Conservation (phyloP, 1,284 basidiomycete species). For the Ustilago lituana region DNA sequence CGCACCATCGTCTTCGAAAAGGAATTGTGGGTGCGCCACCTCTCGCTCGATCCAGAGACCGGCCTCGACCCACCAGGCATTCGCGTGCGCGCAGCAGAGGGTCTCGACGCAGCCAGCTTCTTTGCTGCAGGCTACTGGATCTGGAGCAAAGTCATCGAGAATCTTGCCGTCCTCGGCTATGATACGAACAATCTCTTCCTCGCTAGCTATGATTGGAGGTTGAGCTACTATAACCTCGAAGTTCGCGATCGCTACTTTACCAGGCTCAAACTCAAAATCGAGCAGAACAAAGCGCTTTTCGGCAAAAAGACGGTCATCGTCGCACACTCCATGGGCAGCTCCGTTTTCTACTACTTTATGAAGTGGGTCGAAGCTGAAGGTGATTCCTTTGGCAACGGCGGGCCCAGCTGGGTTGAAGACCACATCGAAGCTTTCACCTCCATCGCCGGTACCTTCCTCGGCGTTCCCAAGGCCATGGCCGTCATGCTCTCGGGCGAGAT, state of each 20-base stretch:
- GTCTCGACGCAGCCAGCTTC: slow-evolving; percentile 77
- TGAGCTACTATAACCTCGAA: slow-evolving; percentile 89
- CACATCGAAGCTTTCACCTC: slow-evolving; percentile 70
- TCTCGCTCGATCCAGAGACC: slow-evolving; percentile 87
- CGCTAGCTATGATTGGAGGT: slow-evolving; percentile 70
- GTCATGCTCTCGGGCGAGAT: slow-evolving; percentile 93
- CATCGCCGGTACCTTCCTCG: slow-evolving; percentile 86
- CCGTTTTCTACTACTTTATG: slow-evolving; percentile 62
- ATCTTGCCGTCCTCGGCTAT: slow-evolving; percentile 74
- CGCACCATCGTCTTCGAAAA: slow-evolving; percentile 85
- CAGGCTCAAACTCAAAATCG: slow-evolving; percentile 83
- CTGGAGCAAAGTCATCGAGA: slow-evolving; percentile 82
- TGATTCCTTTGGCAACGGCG: slow-evolving; percentile 79
- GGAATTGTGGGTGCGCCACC: slow-evolving; percentile 85
- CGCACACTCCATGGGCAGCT: slow-evolving; percentile 74
- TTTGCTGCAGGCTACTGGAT: slow-evolving; percentile 91
- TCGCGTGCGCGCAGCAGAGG: slow-evolving; percentile 91
- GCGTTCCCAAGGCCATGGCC: slow-evolving; percentile 87
- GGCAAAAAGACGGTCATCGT: slow-evolving; percentile 85
- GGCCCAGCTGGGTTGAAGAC: slow-evolving; percentile 89
- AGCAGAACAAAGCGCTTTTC: slow-evolving; percentile 79
- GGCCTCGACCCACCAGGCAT: slow-evolving; percentile 90
- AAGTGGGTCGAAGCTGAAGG: slow-evolving; percentile 94
- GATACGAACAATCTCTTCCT: slow-evolving; percentile 64
- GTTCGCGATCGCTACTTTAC: slow-evolving; percentile 91